Base-by-base conservation (phyloP, 345 rosid genomes). In the Salix viminalis region DNA sequence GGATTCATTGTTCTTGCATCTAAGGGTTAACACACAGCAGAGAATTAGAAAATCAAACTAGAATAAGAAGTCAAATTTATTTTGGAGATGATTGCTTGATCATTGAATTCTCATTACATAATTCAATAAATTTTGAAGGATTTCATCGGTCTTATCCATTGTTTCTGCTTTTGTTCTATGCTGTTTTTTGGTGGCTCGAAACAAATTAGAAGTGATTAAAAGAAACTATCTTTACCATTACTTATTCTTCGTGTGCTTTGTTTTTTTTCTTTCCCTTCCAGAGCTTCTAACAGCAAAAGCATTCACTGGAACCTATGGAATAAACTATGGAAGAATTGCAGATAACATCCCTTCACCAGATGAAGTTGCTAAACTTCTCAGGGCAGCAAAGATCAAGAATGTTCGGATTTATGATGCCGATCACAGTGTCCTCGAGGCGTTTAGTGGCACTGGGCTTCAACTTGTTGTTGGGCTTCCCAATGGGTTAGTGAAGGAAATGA, bases 311-410 rank as follows among this genome's bases (percentile, higher is more conserved):
- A 89, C 98, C 21, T 96, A 93, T 71, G 99, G 99, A 65, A 92
- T 96, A 84, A 96, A 96, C 69, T 96, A 96, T 79, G 99, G 99
- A 75, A 89, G 97, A 82, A 62, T 96, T 34, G 99, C 99, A 7
- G 90, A 96, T 86, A 93, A 96, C 85, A 90, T 96, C 4, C 98
- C 94, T 15, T 89, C 99, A 23, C 99, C 99, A 18, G 94, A 96
- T 26, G 80, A 96, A 78, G 99, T 93, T 68, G 97, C 81, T 16
- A 80, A 78, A 36, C 97, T 96, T 72, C 90, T 96, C 60, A 90
- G 84, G 85, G 90, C 87, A 68, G 88, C 97, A 14, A 96, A 92
- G 85, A 96, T 93, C 68, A 86, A 85, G 77, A 96, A 96, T 81
- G 92, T 96, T 44, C 89, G 99, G 67, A 93, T 96, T 68, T 93